Evolutionary conservation across 306 rosid species (phyloP).

Genomic region (Cucumis cinereus): DNA sequence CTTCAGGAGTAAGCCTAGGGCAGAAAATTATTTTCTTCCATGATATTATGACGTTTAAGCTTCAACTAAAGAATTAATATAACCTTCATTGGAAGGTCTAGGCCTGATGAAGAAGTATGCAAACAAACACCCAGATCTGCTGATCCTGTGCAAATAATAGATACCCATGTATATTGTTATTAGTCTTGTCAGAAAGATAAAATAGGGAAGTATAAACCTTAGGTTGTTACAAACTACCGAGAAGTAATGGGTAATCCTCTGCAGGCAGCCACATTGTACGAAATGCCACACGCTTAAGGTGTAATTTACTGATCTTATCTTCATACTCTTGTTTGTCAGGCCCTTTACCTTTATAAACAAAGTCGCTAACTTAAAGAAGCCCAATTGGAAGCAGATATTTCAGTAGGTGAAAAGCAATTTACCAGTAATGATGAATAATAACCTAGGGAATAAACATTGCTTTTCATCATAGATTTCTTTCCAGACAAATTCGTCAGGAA

Average conservation of each 20-base stretch:
- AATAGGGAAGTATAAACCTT: neutral
- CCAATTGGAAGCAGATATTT: slow-evolving; percentile 2
- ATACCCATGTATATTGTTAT: slow-evolving; percentile 8
- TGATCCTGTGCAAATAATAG: slow-evolving; percentile 47
- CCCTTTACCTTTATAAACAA: slow-evolving; percentile 61
- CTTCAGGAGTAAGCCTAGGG: neutral
- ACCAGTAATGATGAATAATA: slow-evolving; percentile 86
- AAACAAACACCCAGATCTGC: slow-evolving; percentile 91
- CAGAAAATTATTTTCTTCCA: neutral
- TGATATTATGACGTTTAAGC: neutral
- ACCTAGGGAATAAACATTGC: slow-evolving; percentile 65
- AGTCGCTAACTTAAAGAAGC: slow-evolving; percentile 6
- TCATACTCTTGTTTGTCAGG: slow-evolving; percentile 81
- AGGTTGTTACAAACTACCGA: slow-evolving; percentile 40
- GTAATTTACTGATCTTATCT: slow-evolving; percentile 59
- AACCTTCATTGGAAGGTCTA: slow-evolving; percentile 99
- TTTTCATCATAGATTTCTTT: slow-evolving; percentile 54
- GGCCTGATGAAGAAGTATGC: slow-evolving; percentile 93
- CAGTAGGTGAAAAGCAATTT: neutral
- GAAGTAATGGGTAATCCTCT: slow-evolving; percentile 84
- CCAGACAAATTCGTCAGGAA: slow-evolving; percentile 60
- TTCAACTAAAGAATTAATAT: neutral
- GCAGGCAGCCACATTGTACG: slow-evolving; percentile 96
- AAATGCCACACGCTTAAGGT: slow-evolving; percentile 85
- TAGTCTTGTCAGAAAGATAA: neutral